A percentile compares a stretch with the other conserved stretches of the same genome.
phyloP scores from a whole-genome alignment of 768 basidiomycete genomes.

The Cantharellus cinnabarinus region DNA sequence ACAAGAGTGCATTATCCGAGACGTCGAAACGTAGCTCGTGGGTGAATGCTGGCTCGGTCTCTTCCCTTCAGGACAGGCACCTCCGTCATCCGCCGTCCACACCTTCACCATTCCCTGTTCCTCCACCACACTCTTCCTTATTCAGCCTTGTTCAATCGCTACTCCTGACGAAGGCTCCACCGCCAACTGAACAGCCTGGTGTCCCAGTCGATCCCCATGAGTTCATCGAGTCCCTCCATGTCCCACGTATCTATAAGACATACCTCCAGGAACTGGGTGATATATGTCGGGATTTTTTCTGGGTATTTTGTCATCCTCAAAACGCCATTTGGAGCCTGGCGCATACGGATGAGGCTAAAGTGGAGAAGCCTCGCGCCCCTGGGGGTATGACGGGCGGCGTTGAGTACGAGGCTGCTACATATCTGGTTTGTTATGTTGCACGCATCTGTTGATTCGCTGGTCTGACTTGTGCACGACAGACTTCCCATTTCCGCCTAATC shows the following conservation, averaged over 20 bases:
- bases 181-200: slow-evolving; percentile 39
- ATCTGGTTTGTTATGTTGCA: slow-evolving; percentile 44
- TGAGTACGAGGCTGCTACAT: slow-evolving; percentile 91
- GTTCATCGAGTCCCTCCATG: slow-evolving; percentile 56
- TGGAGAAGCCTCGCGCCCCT: slow-evolving; percentile 82
- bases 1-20: background rate
- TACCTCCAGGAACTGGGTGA: slow-evolving; percentile 74
- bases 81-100: slow-evolving; percentile 27
- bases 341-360: slow-evolving; percentile 65
- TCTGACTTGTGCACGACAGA: slow-evolving; percentile 25
- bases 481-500: slow-evolving; percentile 68
- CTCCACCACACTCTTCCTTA: slow-evolving; percentile 47
- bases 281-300: slow-evolving; percentile 82
- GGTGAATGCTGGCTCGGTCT: slow-evolving; percentile 9
- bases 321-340: slow-evolving; percentile 77
- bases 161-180: slow-evolving; percentile 52
- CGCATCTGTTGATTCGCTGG: background rate
- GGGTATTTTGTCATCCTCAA: slow-evolving; percentile 92
- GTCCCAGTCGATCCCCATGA: slow-evolving; percentile 50
- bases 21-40: background rate
- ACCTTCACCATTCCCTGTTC: slow-evolving; percentile 30
- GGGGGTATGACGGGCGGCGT: slow-evolving; percentile 98
- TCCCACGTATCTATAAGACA: slow-evolving; percentile 54
- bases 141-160: slow-evolving; percentile 58
- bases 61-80: background rate